These are phyloP conservation scores for Aspergillus piperis DNA, from an alignment of 2,329 filamentous ascomycete species.

Conservation along the genomic window DNA sequence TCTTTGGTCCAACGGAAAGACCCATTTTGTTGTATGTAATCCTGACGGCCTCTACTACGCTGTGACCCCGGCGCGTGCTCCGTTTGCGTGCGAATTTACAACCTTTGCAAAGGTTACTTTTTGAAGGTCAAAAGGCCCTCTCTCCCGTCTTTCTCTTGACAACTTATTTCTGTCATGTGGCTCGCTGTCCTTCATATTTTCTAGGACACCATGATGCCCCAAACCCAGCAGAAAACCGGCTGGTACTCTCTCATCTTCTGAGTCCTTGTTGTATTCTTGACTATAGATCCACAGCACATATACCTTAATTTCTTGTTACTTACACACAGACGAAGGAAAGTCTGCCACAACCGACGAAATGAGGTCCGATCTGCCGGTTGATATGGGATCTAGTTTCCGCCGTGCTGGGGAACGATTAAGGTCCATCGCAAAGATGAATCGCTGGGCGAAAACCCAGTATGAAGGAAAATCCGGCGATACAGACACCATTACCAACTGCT, in stretches of 20 bases:
- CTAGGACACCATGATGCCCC: constrained; percentile 29
- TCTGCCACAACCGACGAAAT: constrained; percentile 19
- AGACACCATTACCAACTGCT: constrained; percentile 26
- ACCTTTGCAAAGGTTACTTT: constrained; percentile 19
- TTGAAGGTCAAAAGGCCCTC: constrained; percentile 35
- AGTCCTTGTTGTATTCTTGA: constrained; percentile 10
- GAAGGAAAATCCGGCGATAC: constrained; percentile 18
- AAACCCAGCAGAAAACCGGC: constrained; percentile 15
- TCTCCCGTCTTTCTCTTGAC: constrained; percentile 8
- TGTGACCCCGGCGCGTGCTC: constrained; percentile 34
- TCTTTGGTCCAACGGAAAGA: background rate
- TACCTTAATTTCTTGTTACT: constrained; percentile 10
- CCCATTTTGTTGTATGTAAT: constrained; percentile 28
- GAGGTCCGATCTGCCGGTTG: constrained; percentile 17
- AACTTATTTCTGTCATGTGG: constrained; percentile 30
- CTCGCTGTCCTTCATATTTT: constrained; percentile 19
- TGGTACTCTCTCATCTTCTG: constrained; percentile 19
- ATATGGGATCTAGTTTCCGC: constrained; percentile 32
- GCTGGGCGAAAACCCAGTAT: constrained; percentile 26
- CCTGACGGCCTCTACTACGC: constrained; percentile 29
- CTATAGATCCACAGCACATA: constrained; percentile 14
- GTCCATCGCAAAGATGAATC: constrained; percentile 31
- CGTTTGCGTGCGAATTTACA: constrained; percentile 27
- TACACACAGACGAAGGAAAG: constrained; percentile 2
- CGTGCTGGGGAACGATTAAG: constrained; percentile 34